These are phyloP conservation scores for Hygrocybe punicea DNA, from an alignment of 768 basidiomycete species.

Conservation along the genomic window DNA sequence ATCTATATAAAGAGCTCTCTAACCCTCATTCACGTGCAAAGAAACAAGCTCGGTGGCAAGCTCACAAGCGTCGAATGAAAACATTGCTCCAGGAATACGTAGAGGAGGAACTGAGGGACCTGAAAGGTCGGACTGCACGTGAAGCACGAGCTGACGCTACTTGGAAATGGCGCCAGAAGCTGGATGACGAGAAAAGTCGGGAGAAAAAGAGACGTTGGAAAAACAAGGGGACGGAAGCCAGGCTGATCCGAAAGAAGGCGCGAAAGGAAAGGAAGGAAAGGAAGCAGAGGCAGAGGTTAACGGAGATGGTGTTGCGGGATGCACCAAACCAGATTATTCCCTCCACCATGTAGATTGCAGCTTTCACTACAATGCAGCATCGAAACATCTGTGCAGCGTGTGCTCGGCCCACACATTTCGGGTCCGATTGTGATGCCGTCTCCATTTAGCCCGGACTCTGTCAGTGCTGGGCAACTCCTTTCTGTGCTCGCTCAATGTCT, in stretches of 20 bases:
- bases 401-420: not conserved
- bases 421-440: not conserved
- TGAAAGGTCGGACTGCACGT: conserved; percentile 56
- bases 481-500: not conserved
- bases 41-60: conserved; percentile 75
- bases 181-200: conserved; percentile 56
- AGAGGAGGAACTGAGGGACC: conserved; percentile 49
- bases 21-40: conserved; percentile 83
- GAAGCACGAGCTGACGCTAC: conserved; percentile 72
- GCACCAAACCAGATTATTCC: conserved; percentile 63
- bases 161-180: conserved; percentile 64
- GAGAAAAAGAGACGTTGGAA: conserved; percentile 60
- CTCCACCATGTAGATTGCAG: not conserved
- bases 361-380: not conserved
- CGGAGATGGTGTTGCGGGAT: conserved; percentile 50
- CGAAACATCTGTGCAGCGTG: conserved; percentile 6
- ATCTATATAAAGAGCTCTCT: conserved; percentile 65
- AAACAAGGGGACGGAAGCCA: conserved; percentile 45
- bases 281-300: conserved; percentile 54
- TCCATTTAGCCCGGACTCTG: not conserved
- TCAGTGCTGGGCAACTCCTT: not conserved
- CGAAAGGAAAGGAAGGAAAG: conserved; percentile 51
- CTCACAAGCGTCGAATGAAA: conserved; percentile 45
- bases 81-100: conserved; percentile 53
- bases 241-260: conserved; percentile 54